Evolutionary conservation across 2,329 filamentous ascomycete species (phyloP).

Genomic region (Pseudogymnoascus sp.): DNA sequence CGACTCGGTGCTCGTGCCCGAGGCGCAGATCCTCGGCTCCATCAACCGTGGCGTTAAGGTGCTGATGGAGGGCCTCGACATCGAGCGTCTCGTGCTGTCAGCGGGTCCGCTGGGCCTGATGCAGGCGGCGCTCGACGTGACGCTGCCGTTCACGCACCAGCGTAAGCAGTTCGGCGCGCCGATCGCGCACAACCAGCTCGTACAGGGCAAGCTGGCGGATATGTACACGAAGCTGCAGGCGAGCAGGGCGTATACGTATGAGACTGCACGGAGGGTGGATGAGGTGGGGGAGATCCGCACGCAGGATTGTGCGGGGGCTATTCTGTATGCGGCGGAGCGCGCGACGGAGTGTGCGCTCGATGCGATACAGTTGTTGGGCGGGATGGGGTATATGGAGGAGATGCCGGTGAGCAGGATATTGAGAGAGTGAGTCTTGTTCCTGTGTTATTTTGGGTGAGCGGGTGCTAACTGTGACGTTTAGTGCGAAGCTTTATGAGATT

Average conservation of each 20-base stretch:
- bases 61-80: constrained; percentile 91
- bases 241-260: constrained; percentile 79
- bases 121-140: constrained; percentile 81
- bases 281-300: constrained; percentile 68
- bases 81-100: constrained; percentile 86
- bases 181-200: constrained; percentile 85
- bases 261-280: constrained; percentile 73
- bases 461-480: constrained; percentile 32
- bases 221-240: constrained; percentile 95
- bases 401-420: constrained; percentile 82
- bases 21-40: constrained; percentile 71
- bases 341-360: constrained; percentile 83
- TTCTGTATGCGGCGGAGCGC: constrained; percentile 85
- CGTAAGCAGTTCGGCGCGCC: constrained; percentile 82
- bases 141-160: constrained; percentile 81
- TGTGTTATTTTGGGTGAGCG: neutral
- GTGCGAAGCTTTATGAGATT: constrained; percentile 83
- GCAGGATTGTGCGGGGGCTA: constrained; percentile 90
- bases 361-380: constrained; percentile 85
- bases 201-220: constrained; percentile 89
- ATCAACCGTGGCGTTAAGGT: constrained; percentile 81
- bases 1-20: constrained; percentile 82
- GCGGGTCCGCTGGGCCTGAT: constrained; percentile 90
- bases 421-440: constrained; percentile 42
- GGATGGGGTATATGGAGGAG: constrained; percentile 95